Evolutionary conservation across 176 grass and related monocot genomes (phyloP), one percentile per base, ranked within the genome.

Genomic region (Cymbopogon citratus): DNA sequence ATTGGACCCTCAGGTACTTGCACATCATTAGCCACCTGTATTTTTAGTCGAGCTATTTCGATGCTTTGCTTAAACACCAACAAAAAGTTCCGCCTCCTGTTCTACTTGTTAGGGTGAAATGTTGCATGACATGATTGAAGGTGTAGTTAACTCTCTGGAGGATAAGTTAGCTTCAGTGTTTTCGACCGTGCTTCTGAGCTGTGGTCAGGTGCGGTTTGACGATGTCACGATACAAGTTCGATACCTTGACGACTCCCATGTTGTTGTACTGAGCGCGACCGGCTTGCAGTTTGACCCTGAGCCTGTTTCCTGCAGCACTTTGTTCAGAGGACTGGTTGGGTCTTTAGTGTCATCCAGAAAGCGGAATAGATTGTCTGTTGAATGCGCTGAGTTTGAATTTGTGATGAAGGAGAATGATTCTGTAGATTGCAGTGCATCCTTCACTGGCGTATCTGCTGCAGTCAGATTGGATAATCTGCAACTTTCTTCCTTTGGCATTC

Each of bases 111-210:
- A 96, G 93, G 93, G 93, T 12, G 79, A 89, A 78, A 54, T 88
- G 66, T 66, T 96, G 79, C 93, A 96, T 46, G 80, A 80, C 67
- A 85, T 80, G 82, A 87, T 96, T 13, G 90, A 91, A 91, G 78
- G 74, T 62, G 63, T 84, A 64, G 79, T 87, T 59, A 63, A 80
- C 44, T 96, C 87, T 51, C 62, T 91, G 85, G 80, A 83, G 54
- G 83, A 92, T 41, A 73, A 69, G 74, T 73, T 90, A 7, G 9
- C 87, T 9, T 80, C 82, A 25, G 81, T 68, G 54, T 81, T 92
- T 71, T 79, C 78, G 74, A 83, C 29, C 26, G 41, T 74, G 65
- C 67, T 92, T 76, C 84, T 96, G 74, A 89, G 78, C 69, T 92
- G 87, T 39, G 86, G 85, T 48, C 78, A 85, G 78, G 78, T 96